Percentiles rank a stretch among this genome's conserved stretches.
Conservation (phyloP, 116 monocot genomes). For the Papilionanthe hybrid region DNA sequence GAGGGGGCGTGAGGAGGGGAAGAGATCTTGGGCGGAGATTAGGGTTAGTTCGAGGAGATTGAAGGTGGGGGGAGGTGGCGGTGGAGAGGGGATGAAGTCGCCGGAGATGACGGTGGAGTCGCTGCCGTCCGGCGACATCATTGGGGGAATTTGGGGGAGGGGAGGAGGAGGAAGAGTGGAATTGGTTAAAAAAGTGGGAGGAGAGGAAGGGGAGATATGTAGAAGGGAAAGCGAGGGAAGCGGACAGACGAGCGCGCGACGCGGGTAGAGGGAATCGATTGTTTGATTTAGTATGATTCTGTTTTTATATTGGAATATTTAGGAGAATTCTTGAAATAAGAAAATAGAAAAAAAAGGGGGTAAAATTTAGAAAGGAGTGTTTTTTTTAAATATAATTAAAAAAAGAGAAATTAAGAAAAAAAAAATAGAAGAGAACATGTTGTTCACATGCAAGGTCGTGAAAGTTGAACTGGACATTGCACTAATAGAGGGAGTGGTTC, state of each 20-base stretch:
- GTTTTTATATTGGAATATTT: not conserved
- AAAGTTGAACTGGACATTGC: too few relatives aligned
- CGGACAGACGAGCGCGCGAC: not conserved
- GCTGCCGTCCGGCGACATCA: not conserved
- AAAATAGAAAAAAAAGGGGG: too few relatives aligned
- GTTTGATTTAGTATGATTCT: not conserved
- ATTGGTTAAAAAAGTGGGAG: not conserved
- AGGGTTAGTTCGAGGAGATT: conserved; percentile 62
- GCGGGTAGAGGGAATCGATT: not conserved
- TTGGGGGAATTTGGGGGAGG: not conserved
- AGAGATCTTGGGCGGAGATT: conserved; percentile 69
- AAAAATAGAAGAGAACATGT: too few relatives aligned
- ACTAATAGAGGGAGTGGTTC: too few relatives aligned
- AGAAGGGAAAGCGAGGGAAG: not conserved
- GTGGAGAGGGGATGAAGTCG: not conserved
- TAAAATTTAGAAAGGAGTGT: too few relatives aligned
- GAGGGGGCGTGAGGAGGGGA: conserved; percentile 3
- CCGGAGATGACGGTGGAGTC: not conserved
- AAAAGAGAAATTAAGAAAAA: too few relatives aligned
- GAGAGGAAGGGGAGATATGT: not conserved
- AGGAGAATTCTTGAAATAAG: not conserved
- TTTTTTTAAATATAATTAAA: too few relatives aligned
- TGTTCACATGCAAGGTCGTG: too few relatives aligned
- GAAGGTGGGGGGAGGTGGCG: conserved; percentile 8
- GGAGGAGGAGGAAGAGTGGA: not conserved